Evolutionary conservation across 805 yeast species (phyloP), one percentile per base, ranked within the genome.

Genomic region (Limtongozyma cylindracea): DNA sequence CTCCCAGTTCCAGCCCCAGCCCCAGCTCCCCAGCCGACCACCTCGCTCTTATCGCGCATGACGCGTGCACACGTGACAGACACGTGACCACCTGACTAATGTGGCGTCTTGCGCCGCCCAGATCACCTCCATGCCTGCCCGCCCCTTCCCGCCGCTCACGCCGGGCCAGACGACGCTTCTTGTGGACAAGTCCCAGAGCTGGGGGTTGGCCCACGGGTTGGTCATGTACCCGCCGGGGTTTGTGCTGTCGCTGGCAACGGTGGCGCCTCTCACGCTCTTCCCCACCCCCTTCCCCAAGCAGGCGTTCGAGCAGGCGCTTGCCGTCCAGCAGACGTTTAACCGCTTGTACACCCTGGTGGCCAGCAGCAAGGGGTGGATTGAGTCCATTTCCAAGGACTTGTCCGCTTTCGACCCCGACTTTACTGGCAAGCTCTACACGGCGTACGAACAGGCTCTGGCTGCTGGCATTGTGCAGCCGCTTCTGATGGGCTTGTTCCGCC

Each of bases 261-360:
- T 57, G 23, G 93, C 94, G 2, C 98, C 99, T 18, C 66, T 78
- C 7, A 88, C 98, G 2, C 35, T 84, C 14, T 78, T 54, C 36
- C 99, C 99, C 4, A 73, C 95, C 0, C 92, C 93, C 5, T 66
- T 80, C 30, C 84, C 94, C 4, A 53, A 47, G 25, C 23, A 37
- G 2, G 64, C 72, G 24, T 84, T 76, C 40, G 53, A 61, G 7
- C 52, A 56, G 28, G 91, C 93, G 2, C 35, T 62, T 13, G 44
- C 42, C 4, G 67, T 80, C 8, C 92, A 82, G 38, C 42, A 49
- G 19, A 35, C 47, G 5, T 88, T 66, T 53, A 78, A 82, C 38
- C 58, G 62, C 31, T 44, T 88, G 18, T 88, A 88, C 39, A 69
- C 68, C 12, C 56, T 56, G 15, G 63, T 82, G 19, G 67, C 74